These are phyloP conservation scores for Quercus gilva DNA, from an alignment of 306 rosid species.

Conservation along the genomic window DNA sequence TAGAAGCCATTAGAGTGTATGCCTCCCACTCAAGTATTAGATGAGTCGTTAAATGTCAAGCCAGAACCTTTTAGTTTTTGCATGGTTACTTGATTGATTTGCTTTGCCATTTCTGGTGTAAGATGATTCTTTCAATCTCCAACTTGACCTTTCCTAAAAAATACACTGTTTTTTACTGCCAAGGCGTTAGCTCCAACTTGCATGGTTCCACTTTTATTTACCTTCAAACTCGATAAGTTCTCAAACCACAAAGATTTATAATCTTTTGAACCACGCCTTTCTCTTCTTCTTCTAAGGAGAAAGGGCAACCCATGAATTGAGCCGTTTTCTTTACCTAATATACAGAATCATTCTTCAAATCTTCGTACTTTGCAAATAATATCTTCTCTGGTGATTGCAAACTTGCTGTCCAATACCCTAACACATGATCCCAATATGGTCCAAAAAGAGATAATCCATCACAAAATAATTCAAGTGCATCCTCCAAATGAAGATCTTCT, in stretches of 20 bases:
- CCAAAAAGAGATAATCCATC: background rate
- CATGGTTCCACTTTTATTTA: conserved; percentile 9
- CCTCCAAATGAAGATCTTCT: background rate
- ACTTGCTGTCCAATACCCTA: conserved; percentile 1
- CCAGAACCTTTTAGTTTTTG: background rate
- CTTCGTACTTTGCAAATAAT: conserved; percentile 11
- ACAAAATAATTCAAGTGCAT: conserved; percentile 21
- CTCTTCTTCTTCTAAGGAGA: conserved; percentile 15
- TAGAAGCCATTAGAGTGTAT: background rate
- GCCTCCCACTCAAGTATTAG: no score
- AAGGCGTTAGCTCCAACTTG: no score
- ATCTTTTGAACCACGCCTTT: conserved; percentile 1
- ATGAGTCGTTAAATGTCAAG: no score
- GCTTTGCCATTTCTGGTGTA: background rate
- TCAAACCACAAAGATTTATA: conserved; percentile 4
- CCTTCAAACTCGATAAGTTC: conserved; percentile 13
- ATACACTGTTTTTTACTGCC: background rate
- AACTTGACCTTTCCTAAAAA: conserved; percentile 1
- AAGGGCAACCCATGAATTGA: background rate
- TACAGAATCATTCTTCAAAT: conserved; percentile 5
- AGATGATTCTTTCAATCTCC: no score
- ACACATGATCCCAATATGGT: no score
- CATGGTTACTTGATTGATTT: background rate
- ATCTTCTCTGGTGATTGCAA: background rate
- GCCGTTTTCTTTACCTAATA: background rate